These are phyloP conservation scores for Quillaja saponaria DNA, from an alignment of 306 rosid genomes.

Conservation along the genomic window DNA sequence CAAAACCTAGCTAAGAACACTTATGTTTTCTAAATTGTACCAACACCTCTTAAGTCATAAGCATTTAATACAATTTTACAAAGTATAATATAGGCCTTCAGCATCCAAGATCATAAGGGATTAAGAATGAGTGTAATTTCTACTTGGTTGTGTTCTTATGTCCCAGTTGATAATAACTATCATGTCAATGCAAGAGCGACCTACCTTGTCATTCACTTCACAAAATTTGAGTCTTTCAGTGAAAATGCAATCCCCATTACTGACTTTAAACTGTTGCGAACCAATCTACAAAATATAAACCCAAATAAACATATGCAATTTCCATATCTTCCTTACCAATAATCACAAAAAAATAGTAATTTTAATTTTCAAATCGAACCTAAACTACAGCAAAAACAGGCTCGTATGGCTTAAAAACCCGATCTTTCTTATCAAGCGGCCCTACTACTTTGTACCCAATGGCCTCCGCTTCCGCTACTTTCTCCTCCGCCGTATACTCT, in stretches of 20 bases:
- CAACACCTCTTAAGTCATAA: too few species aligned
- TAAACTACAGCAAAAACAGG: constrained; percentile 82
- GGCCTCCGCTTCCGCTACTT: constrained; percentile 64
- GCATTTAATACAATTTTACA: too few species aligned
- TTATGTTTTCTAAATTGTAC: too few species aligned
- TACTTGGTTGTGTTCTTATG: too few species aligned
- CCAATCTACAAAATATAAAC: constrained; percentile 75
- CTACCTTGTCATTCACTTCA: constrained; percentile 87
- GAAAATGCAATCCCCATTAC: constrained; percentile 84
- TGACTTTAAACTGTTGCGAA: constrained; percentile 88
- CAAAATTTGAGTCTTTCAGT: constrained; percentile 84
- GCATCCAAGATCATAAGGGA: too few species aligned
- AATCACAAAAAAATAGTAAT: background rate
- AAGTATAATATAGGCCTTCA: too few species aligned
- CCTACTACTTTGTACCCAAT: constrained; percentile 77
- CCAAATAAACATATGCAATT: background rate
- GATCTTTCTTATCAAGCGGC: constrained; percentile 53
- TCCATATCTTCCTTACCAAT: constrained; percentile 1
- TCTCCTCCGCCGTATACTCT: constrained; percentile 70
- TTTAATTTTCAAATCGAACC: constrained; percentile 40
- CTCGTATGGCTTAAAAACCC: constrained; percentile 68
- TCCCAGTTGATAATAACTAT: too few species aligned
- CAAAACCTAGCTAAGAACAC: too few species aligned
- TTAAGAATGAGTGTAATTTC: too few species aligned
- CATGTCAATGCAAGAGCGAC: constrained; percentile 25